Conservation (phyloP, 768 basidiomycete genomes). For the Mycena galopus region DNA sequence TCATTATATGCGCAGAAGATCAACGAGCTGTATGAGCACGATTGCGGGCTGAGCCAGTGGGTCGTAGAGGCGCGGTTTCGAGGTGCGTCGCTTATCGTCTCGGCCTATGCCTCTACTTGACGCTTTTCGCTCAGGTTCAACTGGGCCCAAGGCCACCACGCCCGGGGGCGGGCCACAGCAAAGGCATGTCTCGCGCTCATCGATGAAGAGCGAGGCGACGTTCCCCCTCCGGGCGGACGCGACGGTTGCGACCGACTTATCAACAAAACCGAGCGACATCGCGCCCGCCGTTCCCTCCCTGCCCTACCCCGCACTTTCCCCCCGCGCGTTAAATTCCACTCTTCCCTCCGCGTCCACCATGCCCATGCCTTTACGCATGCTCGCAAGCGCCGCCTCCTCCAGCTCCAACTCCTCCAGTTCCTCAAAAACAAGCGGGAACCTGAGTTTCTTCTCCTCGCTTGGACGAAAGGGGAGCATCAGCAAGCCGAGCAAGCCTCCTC, state of each 20-base stretch:
- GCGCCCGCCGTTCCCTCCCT: slow-evolving; percentile 71
- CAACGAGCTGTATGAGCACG: slow-evolving; percentile 80
- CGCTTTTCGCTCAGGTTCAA: slow-evolving; percentile 41
- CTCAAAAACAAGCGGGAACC: slow-evolving; percentile 54
- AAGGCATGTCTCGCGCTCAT: slow-evolving; percentile 78
- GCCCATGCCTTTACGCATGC: slow-evolving; percentile 52
- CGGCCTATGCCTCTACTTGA: slow-evolving; percentile 34
- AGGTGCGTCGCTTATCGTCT: slow-evolving; percentile 55
- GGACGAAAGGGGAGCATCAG: slow-evolving; percentile 76
- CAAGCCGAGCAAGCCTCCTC: slow-evolving; percentile 47
- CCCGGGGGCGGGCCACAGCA: slow-evolving; percentile 64
- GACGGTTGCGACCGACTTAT: slow-evolving; percentile 81
- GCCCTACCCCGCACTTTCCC: slow-evolving; percentile 70
- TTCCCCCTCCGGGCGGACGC: slow-evolving; percentile 88
- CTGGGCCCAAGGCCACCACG: slow-evolving; percentile 44
- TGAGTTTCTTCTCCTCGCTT: slow-evolving; percentile 79
- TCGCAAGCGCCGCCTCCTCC: slow-evolving; percentile 54
- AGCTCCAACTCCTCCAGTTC: slow-evolving; percentile 5
- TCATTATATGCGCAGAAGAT: slow-evolving; percentile 84
- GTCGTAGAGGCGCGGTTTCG: slow-evolving; percentile 65
- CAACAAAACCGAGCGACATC: slow-evolving; percentile 59
- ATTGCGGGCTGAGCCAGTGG: slow-evolving; percentile 88
- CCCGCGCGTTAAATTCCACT: background rate
- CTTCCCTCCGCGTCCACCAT: slow-evolving; percentile 58
- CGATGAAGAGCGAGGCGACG: slow-evolving; percentile 80